A percentile compares a stretch with the other conserved stretches of the same genome.
Evolutionary conservation across 768 basidiomycete species (phyloP).

Genomic region (Lactifluus pinguis): DNA sequence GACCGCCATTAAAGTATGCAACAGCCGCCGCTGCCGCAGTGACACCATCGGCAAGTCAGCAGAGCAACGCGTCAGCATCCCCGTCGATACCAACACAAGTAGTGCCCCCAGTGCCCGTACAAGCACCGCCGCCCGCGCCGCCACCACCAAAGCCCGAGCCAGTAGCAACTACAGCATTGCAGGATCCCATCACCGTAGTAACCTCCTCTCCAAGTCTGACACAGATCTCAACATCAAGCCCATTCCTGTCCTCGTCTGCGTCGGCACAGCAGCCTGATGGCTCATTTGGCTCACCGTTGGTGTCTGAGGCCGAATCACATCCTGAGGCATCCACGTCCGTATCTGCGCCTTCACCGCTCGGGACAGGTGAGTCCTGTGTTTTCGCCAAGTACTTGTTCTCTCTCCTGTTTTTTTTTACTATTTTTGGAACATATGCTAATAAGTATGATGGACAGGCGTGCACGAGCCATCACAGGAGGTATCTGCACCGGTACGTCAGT

Average conservation of each 20-base stretch:
- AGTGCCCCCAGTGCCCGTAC: constrained; percentile 30
- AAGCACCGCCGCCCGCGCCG: constrained; percentile 31
- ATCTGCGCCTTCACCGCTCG: constrained; percentile 52
- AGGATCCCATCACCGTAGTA: constrained; percentile 31
- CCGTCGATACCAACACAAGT: constrained; percentile 31
- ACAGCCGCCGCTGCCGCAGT: constrained; percentile 77
- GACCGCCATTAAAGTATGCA: constrained; percentile 81
- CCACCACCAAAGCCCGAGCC: constrained; percentile 25
- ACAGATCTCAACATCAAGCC: constrained; percentile 77
- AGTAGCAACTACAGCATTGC: constrained; percentile 16
- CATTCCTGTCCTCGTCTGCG: constrained; percentile 61
- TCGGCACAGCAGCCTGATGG: constrained; percentile 55
- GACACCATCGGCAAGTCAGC: constrained; percentile 24
- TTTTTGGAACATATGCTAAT: not conserved
- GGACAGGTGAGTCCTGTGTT: not conserved
- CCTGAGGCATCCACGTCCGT: constrained; percentile 34
- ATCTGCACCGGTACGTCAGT: constrained; percentile 2
- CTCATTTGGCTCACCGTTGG: constrained; percentile 63
- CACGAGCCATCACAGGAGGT: constrained; percentile 11
- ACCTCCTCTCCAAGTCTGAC: constrained; percentile 75
- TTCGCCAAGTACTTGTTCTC: not conserved
- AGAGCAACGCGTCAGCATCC: constrained; percentile 29
- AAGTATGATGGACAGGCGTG: not conserved
- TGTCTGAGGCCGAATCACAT: constrained; percentile 53
- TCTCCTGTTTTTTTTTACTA: no score